These are phyloP conservation scores for Scenedesmus sp. DNA, from an alignment of 163 green algal genomes.

Conservation along the genomic window DNA sequence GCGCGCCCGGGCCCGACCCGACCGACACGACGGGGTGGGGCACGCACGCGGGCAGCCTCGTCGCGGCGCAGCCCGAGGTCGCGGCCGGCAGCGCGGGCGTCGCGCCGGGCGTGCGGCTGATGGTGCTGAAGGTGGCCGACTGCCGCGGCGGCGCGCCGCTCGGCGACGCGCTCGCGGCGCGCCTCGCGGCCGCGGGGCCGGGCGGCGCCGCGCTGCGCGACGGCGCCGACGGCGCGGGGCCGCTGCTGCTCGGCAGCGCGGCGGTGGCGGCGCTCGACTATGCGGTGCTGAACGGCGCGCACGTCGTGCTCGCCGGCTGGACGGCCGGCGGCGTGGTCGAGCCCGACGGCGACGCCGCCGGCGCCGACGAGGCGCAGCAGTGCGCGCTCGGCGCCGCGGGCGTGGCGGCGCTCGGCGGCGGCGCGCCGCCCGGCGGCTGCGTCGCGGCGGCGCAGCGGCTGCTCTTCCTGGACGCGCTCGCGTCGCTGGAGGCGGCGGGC, in stretches of 20 bases:
- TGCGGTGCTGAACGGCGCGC: constrained; percentile 32
- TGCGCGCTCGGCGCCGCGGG: no score
- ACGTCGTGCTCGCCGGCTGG: constrained; percentile 37
- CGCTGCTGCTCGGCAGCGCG: constrained; percentile 15
- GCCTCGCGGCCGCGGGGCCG: no score
- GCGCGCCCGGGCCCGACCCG: constrained; percentile 24
- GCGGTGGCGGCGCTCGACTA: constrained; percentile 38
- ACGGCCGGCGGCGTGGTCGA: not conserved
- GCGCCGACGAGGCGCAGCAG: no score
- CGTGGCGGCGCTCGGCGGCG: no score
- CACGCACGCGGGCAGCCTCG: constrained; percentile 38
- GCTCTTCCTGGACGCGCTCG: constrained; percentile 29
- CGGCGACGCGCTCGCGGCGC: no score
- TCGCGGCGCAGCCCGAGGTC: constrained; percentile 25
- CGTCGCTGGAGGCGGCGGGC: constrained; percentile 16
- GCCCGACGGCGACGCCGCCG: no score
- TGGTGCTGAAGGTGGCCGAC: constrained; percentile 27
- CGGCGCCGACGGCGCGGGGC: not conserved
- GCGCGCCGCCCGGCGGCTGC: no score
- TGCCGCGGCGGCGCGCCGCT: constrained; percentile 6
- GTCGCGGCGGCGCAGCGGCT: constrained; percentile 4
- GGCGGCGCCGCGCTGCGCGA: not conserved
- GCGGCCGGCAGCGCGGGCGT: constrained; percentile 27
- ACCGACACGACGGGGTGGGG: constrained; percentile 24
- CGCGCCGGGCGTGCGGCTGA: constrained; percentile 27